Evolutionary conservation across 2,329 filamentous ascomycete species (phyloP).

Genomic region (Tolypocladium endophyticum): DNA sequence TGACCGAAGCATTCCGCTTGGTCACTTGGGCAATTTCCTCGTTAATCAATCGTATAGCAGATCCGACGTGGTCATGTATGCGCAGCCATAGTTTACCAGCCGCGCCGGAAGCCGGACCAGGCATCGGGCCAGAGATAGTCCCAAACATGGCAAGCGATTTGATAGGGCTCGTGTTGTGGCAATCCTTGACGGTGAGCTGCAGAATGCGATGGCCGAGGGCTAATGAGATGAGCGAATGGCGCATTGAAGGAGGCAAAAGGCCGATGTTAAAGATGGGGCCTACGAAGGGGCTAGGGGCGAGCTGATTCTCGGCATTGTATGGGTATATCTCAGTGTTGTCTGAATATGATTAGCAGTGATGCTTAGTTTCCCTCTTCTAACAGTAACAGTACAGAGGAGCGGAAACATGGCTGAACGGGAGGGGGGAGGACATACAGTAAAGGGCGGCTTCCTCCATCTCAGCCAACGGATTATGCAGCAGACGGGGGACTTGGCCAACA

Average conservation of each 20-base stretch:
- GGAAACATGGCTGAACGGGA: background rate
- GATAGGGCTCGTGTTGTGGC: background rate
- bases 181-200: background rate
- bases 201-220: conserved; percentile 1
- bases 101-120: background rate
- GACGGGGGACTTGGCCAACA: background rate
- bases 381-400: background rate
- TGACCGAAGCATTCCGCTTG: background rate
- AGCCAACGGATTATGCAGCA: background rate
- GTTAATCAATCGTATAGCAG: background rate
- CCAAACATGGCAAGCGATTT: background rate
- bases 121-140: background rate
- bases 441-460: background rate
- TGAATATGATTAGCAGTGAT: background rate
- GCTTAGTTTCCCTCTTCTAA: background rate
- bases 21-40: background rate
- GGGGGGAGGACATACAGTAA: background rate
- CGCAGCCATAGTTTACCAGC: background rate
- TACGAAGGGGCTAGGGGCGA: background rate
- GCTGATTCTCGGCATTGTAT: background rate
- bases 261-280: background rate
- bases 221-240: conserved; percentile 1
- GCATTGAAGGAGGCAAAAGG: background rate
- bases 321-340: background rate
- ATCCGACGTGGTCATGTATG: background rate